Conservation (phyloP, 2,329 filamentous ascomycete genomes). For the Pyrenochaeta sp. region DNA sequence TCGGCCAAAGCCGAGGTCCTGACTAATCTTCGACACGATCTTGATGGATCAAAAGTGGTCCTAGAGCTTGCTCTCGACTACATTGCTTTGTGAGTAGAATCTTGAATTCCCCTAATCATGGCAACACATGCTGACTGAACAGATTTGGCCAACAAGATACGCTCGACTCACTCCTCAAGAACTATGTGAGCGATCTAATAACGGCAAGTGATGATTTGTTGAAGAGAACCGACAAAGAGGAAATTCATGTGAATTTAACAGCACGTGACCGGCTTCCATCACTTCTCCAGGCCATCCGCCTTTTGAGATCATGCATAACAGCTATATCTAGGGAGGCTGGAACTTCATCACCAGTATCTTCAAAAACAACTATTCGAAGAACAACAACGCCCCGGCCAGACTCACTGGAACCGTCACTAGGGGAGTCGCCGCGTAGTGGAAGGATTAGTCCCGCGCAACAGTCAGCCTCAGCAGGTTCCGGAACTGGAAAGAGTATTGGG, state of each 20-base stretch:
- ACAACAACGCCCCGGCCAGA: constrained; percentile 31
- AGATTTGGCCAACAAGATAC: constrained; percentile 31
- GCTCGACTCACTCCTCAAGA: constrained; percentile 24
- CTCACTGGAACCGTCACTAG: constrained; percentile 28
- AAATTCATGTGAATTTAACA: constrained; percentile 32
- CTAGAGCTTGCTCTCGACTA: constrained; percentile 41
- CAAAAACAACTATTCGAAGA: constrained; percentile 13
- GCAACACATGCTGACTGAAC: constrained; percentile 6
- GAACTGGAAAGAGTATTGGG: constrained; percentile 30
- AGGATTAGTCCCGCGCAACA: constrained; percentile 22
- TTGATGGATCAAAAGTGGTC: constrained; percentile 35
- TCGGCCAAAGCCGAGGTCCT: constrained; percentile 23
- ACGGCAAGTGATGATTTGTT: constrained; percentile 29
- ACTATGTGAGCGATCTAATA: constrained; percentile 22
- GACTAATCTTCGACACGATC: constrained; percentile 27
- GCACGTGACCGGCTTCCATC: constrained; percentile 32
- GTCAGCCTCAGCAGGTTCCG: constrained; percentile 8
- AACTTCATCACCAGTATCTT: constrained; percentile 5
- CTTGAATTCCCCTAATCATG: too few species aligned
- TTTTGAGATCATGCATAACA: constrained; percentile 34
- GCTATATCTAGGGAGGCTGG: constrained; percentile 20
- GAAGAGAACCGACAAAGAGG: constrained; percentile 33
- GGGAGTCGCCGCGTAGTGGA: constrained; percentile 29
- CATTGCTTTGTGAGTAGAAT: constrained; percentile 32
- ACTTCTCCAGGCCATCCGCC: constrained; percentile 29